Percentiles rank a stretch among this genome's conserved stretches.
Conservation (phyloP, 1,284 basidiomycete genomes). For the Tylopilus sp. region DNA sequence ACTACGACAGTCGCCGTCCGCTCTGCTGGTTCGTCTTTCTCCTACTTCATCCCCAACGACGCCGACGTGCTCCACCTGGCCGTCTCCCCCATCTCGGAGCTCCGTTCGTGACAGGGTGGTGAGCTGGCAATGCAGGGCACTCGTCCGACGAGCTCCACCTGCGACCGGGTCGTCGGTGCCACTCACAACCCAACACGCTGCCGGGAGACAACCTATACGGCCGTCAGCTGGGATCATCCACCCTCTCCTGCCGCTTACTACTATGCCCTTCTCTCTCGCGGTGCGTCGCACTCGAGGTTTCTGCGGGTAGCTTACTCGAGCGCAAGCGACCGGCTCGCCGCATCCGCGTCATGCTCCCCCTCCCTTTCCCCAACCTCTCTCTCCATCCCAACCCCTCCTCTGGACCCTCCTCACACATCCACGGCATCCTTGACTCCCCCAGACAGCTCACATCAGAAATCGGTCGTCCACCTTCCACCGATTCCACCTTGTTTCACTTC, state of each 20-base stretch:
- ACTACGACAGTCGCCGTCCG: no score
- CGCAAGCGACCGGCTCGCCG: constrained; percentile 1
- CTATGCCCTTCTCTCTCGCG: constrained; percentile 25
- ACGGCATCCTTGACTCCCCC: background rate
- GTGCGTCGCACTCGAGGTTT: constrained; percentile 30
- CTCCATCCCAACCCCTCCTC: background rate
- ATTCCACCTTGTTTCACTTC: background rate
- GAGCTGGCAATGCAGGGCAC: constrained; percentile 12
- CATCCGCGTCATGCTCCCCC: background rate
- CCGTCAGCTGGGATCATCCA: constrained; percentile 27
- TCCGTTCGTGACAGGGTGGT: constrained; percentile 12
- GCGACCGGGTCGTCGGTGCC: constrained; percentile 2
- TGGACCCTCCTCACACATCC: background rate
- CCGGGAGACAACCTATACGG: constrained; percentile 17
- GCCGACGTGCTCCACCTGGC: background rate
- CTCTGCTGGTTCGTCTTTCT: no score
- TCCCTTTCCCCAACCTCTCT: background rate
- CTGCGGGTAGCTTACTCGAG: constrained; percentile 25
- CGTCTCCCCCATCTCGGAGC: background rate
- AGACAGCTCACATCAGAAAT: constrained; percentile 2
- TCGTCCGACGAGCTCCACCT: background rate
- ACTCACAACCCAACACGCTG: constrained; percentile 10
- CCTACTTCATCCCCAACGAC: no score
- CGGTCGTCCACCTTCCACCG: constrained; percentile 3
- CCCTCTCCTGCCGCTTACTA: constrained; percentile 13